A percentile compares a stretch with the other conserved stretches of the same genome.
Evolutionary conservation across 768 basidiomycete genomes (phyloP).

Genomic region (Suillus occidentalis): DNA sequence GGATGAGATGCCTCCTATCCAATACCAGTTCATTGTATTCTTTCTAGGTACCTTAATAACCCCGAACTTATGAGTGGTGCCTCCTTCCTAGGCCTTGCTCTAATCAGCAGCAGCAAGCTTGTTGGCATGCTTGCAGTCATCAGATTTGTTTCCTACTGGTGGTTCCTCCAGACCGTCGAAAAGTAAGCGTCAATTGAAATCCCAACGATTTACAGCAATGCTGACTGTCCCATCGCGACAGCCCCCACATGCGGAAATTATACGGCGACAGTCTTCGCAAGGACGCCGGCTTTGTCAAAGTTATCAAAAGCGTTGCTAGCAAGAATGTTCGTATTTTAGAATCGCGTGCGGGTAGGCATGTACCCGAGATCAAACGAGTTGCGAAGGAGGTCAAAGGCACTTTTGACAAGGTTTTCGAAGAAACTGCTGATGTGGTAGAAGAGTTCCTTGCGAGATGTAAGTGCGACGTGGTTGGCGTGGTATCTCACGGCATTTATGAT

Average conservation of each 20-base stretch:
- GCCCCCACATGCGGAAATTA: conserved; percentile 97
- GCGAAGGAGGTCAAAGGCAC: conserved; percentile 92
- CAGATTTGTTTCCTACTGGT: conserved; percentile 88
- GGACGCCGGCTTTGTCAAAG: conserved; percentile 97
- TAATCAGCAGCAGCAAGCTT: conserved; percentile 92
- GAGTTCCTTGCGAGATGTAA: conserved; percentile 90
- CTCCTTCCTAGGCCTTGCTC: conserved; percentile 88
- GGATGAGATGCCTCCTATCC: neutral
- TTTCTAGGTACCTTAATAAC: conserved; percentile 80
- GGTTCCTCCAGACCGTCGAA: conserved; percentile 92
- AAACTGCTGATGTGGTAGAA: conserved; percentile 89
- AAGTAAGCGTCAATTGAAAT: conserved; percentile 54
- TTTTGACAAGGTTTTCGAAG: conserved; percentile 94
- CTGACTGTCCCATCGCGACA: conserved; percentile 30
- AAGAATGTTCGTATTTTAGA: conserved; percentile 79
- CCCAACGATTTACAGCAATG: neutral
- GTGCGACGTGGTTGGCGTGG: conserved; percentile 23
- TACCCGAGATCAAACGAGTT: conserved; percentile 78
- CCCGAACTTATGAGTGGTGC: conserved; percentile 96
- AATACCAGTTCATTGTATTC: neutral
- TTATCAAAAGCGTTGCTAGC: conserved; percentile 90
- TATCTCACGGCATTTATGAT: conserved; percentile 6
- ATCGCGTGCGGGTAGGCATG: conserved; percentile 75
- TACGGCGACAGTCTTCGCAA: conserved; percentile 93
- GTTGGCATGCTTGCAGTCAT: conserved; percentile 83